Base-by-base conservation (phyloP, 768 basidiomycete species). In the Tulasnella sp. region DNA sequence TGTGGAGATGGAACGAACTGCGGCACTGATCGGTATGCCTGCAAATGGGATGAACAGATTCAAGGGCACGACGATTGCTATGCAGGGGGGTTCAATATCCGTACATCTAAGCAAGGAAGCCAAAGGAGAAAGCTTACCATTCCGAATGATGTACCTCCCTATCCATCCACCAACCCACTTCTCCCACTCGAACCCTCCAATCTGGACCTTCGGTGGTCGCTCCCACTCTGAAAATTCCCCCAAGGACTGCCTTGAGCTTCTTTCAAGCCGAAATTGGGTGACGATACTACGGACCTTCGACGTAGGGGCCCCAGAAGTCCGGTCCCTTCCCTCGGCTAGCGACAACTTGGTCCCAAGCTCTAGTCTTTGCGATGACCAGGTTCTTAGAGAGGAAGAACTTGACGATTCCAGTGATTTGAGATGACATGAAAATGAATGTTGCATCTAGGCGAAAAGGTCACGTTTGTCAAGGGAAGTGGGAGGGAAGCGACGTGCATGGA, bases 381-480 rank as follows among this genome's bases (percentile, higher is more conserved):
- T 97, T 96, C 70, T 90, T 90, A 39, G 90, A 87, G 73, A 98
- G 88, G 85, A 96, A 96, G 86, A 92, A 96, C 2, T 86, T 87
- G 73, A 97, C 87, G 77, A 98, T 91, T 26, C 84, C 84, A 0
- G 93, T 92, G 46, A 93, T 82, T 85, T 96, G 94, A 0, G 89
- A 86, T 11, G 92, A 90, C 5, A 96, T 82, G 76, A 95, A 87
- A 74, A 95, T 86, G 18, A 93, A 82, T 0, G 93, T 88, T 16
- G 93, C 92, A 83, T 94, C 93, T 94, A 80, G 79, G 74, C 15
- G 81, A 32, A 23, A 81, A 51, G 73, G 81, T 78, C 70, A 75
- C 73, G n/a, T 81, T 67, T 5, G 29, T 67, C 29, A 67, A n/a
- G 5, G 61, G 3, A 9, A 16, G 6, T 3, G 15, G 26, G 61